A percentile compares a stretch with the other conserved stretches of the same genome.
phyloP scores from a whole-genome alignment of 1,284 basidiomycete genomes.

The Ceratobasidium papillatum region DNA sequence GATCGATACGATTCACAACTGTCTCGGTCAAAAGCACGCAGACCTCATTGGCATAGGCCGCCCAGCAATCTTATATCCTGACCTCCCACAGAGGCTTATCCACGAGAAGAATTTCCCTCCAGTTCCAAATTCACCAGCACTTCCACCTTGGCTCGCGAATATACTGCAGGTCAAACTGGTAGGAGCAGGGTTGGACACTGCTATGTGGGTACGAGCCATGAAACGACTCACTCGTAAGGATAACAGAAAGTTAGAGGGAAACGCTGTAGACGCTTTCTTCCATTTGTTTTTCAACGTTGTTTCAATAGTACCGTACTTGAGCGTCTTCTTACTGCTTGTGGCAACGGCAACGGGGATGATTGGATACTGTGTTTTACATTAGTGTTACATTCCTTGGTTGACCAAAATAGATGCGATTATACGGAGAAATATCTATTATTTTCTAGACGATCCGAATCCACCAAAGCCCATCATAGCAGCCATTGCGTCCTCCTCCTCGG shows the following conservation, averaged over 20 bases:
- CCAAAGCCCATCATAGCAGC: conserved; percentile 91
- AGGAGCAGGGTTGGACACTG: conserved; percentile 33
- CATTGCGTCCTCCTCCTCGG: conserved; percentile 66
- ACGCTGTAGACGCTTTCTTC: conserved; percentile 41
- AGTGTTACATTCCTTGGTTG: conserved; percentile 15
- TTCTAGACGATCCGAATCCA: conserved; percentile 86
- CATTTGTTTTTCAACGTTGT: conserved; percentile 42
- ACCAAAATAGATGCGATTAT: not conserved
- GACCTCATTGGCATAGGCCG: conserved; percentile 84
- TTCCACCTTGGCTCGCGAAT: conserved; percentile 19
- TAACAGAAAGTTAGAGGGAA: conserved; percentile 13
- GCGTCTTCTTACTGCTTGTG: conserved; percentile 20
- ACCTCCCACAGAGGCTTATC: conserved; percentile 58
- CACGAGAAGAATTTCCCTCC: conserved; percentile 9
- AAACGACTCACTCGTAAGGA: conserved; percentile 26
- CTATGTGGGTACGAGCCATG: conserved; percentile 36
- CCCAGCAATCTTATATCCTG: conserved; percentile 68
- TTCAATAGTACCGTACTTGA: conserved; percentile 22
- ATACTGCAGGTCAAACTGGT: conserved; percentile 28
- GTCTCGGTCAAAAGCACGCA: conserved; percentile 63
- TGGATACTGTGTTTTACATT: conserved; percentile 9
- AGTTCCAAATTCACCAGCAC: not conserved
- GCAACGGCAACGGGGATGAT: not conserved
- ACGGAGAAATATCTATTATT: conserved; percentile 55
- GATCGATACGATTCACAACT: conserved; percentile 65